A percentile compares a stretch with the other conserved stretches of the same genome.
Evolutionary conservation across 2,329 filamentous ascomycete genomes (phyloP).

Genomic region (Rutstroemia sp.): DNA sequence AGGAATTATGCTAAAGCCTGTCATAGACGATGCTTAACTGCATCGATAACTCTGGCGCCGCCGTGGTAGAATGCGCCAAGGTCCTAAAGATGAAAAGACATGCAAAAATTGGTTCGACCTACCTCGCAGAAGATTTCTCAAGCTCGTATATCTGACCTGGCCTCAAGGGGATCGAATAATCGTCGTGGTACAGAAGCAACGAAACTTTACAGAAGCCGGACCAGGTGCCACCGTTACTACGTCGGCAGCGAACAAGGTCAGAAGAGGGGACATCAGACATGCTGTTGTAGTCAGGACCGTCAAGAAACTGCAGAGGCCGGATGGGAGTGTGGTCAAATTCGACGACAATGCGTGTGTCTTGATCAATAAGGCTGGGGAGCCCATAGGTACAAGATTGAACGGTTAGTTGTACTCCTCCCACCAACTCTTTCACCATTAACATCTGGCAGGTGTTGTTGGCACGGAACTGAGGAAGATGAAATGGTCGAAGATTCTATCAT

Average conservation of each 20-base stretch:
- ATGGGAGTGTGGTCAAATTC: constrained; percentile 87
- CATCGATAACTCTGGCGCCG: constrained; percentile 97
- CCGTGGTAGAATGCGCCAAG: constrained; percentile 92
- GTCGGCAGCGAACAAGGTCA: constrained; percentile 81
- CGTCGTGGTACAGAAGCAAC: constrained; percentile 95
- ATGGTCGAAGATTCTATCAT: constrained; percentile 96
- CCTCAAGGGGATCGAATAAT: constrained; percentile 84
- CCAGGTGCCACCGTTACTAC: constrained; percentile 65
- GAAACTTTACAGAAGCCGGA: constrained; percentile 64
- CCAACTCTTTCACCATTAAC: constrained; percentile 11
- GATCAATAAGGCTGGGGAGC: constrained; percentile 94
- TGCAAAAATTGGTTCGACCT: constrained; percentile 72
- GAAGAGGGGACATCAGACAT: constrained; percentile 91
- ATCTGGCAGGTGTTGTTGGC: constrained; percentile 67
- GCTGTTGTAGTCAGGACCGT: constrained; percentile 88
- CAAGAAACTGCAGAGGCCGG: constrained; percentile 78
- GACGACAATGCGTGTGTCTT: constrained; percentile 98
- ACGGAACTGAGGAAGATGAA: constrained; percentile 83
- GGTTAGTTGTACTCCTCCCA: constrained; percentile 38
- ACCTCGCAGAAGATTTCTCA: neutral
- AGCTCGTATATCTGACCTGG: neutral
- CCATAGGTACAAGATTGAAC: constrained; percentile 86
- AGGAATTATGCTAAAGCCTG: neutral
- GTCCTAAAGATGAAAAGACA: constrained; percentile 84
- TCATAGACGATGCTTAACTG: constrained; percentile 89